These are phyloP conservation scores for Alternaria angustiovoidea DNA, from an alignment of 2,329 filamentous ascomycete genomes.

Conservation along the genomic window DNA sequence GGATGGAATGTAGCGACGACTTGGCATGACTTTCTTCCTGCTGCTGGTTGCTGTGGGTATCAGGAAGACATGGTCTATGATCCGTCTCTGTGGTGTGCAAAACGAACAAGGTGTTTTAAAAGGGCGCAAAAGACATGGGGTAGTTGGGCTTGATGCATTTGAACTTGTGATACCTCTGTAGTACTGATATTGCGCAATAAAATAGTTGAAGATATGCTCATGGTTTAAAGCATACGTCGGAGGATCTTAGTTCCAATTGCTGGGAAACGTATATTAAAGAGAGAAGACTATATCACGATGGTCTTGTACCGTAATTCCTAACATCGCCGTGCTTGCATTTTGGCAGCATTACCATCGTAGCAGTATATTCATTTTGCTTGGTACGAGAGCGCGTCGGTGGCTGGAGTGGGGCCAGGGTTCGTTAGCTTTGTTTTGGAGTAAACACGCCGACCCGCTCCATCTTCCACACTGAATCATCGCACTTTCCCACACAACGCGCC, in stretches of 20 bases:
- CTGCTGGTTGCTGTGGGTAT: too few relatives aligned
- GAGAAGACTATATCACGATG: too few relatives aligned
- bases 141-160: not conserved
- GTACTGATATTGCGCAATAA: not conserved
- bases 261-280: accelerated
- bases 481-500: conserved; percentile 37
- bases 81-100: too few relatives aligned
- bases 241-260: too few relatives aligned
- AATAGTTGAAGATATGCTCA: not conserved
- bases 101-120: too few relatives aligned
- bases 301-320: too few relatives aligned
- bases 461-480: conserved; percentile 35
- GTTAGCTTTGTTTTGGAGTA: conserved; percentile 28
- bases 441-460: conserved; percentile 28
- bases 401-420: conserved; percentile 21
- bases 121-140: too few relatives aligned
- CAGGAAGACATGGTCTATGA: too few relatives aligned
- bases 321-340: too few relatives aligned
- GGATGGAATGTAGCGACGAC: conserved; percentile 18
- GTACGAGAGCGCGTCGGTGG: not conserved
- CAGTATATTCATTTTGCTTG: too few relatives aligned
- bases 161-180: conserved; percentile 19
- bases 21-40: not conserved
- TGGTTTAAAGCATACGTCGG: too few relatives aligned
- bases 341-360: too few relatives aligned